phyloP scores from a whole-genome alignment of 768 basidiomycete genomes.

The Suillus luteus region DNA sequence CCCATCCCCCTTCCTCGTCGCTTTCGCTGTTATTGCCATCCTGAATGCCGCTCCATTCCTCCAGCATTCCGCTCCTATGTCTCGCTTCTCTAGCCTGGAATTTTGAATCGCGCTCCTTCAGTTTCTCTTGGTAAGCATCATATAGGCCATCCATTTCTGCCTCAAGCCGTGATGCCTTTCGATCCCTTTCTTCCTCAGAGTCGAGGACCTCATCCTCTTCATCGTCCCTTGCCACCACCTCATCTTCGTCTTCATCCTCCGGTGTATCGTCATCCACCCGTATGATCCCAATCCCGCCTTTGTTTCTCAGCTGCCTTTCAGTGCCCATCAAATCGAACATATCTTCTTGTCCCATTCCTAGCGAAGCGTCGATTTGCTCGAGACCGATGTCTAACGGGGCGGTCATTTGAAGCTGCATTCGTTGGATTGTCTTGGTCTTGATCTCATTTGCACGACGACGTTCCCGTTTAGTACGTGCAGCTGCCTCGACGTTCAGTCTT shows the following conservation, averaged over 20 bases:
- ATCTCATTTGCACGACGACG: conserved; percentile 86
- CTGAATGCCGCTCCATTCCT: conserved; percentile 81
- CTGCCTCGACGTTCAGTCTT: conserved; percentile 75
- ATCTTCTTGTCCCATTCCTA: conserved; percentile 79
- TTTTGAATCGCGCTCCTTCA: conserved; percentile 85
- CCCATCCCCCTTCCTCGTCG: conserved; percentile 67
- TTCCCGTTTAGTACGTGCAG: conserved; percentile 74
- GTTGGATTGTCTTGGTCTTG: conserved; percentile 83
- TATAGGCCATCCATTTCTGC: conserved; percentile 89
- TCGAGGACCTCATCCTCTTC: conserved; percentile 51
- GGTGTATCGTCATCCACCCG: conserved; percentile 45
- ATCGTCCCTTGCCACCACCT: conserved; percentile 25
- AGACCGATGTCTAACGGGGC: conserved; percentile 96
- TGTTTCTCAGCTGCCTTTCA: conserved; percentile 47
- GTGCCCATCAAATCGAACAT: conserved; percentile 81
- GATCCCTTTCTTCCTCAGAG: conserved; percentile 70
- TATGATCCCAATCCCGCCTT: conserved; percentile 40
- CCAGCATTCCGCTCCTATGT: conserved; percentile 68
- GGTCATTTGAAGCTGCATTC: conserved; percentile 97
- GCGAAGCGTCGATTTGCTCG: conserved; percentile 74
- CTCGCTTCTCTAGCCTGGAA: conserved; percentile 81
- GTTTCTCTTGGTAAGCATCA: conserved; percentile 77
- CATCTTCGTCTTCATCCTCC: conserved; percentile 45
- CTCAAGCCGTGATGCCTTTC: conserved; percentile 66
- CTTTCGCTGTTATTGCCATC: conserved; percentile 41